Percentiles rank a stretch among this genome's conserved stretches.
phyloP scores from a whole-genome alignment of 2,329 filamentous ascomycete genomes.

The Neophaeococcomyces aloes region DNA sequence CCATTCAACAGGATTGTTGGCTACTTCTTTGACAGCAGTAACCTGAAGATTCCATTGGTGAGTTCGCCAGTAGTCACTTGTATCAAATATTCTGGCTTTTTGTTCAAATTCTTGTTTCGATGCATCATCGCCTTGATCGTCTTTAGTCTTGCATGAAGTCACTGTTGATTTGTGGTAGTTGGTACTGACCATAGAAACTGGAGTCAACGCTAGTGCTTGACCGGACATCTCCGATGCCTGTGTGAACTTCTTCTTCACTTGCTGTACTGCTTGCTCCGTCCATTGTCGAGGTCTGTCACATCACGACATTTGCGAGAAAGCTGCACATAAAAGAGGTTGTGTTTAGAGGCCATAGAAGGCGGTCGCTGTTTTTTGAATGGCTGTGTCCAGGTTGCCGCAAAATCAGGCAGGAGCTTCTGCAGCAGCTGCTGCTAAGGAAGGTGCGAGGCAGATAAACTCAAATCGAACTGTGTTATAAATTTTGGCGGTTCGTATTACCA shows the following conservation, averaged over 20 bases:
- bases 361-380: too few relatives aligned
- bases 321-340: too few relatives aligned
- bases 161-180: neutral
- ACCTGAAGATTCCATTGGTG: slow-evolving; percentile 17
- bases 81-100: slow-evolving; percentile 44
- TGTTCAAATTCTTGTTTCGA: slow-evolving; percentile 39
- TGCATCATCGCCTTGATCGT: slow-evolving; percentile 45
- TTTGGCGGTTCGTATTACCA: too few relatives aligned
- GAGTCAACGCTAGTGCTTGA: slow-evolving; percentile 32
- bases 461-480: too few relatives aligned
- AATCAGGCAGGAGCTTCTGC: neutral
- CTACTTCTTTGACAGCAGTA: slow-evolving; percentile 9
- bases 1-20: slow-evolving; percentile 4
- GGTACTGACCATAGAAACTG: slow-evolving; percentile 33
- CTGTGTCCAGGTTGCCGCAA: neutral
- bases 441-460: neutral
- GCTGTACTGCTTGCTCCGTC: neutral
- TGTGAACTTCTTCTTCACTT: neutral
- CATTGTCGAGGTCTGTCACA: too few relatives aligned
- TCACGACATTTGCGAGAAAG: too few relatives aligned
- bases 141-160: neutral
- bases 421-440: neutral
- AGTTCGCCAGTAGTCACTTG: slow-evolving; percentile 39
- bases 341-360: too few relatives aligned
- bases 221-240: neutral